A percentile compares a stretch with the other conserved stretches of the same genome.
Evolutionary conservation across 805 yeast species (phyloP).

Genomic region (Kodamaea leandrae): DNA sequence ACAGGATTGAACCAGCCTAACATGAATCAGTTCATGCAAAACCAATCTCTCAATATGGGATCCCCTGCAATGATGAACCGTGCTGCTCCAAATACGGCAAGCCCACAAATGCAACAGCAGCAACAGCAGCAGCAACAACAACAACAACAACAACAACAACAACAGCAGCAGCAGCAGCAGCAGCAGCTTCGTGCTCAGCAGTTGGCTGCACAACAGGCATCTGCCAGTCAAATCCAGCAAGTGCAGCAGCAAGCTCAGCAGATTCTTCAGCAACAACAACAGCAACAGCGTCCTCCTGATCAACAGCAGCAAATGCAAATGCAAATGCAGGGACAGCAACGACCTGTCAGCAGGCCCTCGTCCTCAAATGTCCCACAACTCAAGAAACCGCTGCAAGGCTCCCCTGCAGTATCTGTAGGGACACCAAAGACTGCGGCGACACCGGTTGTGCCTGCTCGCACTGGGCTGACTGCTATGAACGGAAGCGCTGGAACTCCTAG

Average conservation of each 20-base stretch:
- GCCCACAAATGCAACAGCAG: constrained; percentile 14
- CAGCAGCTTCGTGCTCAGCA: constrained; percentile 14
- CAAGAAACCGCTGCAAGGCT: constrained; percentile 2
- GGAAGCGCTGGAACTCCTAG: constrained; percentile 37
- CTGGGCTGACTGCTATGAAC: constrained; percentile 7
- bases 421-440: constrained; percentile 8
- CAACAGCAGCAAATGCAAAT: constrained; percentile 11
- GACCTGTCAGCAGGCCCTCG: constrained; percentile 4
- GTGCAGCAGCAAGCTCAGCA: constrained; percentile 16
- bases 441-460: constrained; percentile 3
- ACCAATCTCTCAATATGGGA: constrained; percentile 8
- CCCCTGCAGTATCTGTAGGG: constrained; percentile 6
- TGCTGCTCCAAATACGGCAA: background rate
- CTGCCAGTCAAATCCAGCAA: constrained; percentile 14
- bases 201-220: constrained; percentile 11
- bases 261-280: constrained; percentile 15
- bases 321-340: constrained; percentile 10
- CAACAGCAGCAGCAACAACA: no score
- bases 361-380: constrained; percentile 3
- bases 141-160: constrained; percentile 16
- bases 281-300: constrained; percentile 6
- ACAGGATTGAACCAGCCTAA: background rate
- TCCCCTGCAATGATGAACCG: constrained; percentile 8
- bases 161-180: constrained; percentile 11
- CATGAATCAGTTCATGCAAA: constrained; percentile 4